Base-by-base conservation (phyloP, 1,284 basidiomycete species). In the Vanrija sp. region DNA sequence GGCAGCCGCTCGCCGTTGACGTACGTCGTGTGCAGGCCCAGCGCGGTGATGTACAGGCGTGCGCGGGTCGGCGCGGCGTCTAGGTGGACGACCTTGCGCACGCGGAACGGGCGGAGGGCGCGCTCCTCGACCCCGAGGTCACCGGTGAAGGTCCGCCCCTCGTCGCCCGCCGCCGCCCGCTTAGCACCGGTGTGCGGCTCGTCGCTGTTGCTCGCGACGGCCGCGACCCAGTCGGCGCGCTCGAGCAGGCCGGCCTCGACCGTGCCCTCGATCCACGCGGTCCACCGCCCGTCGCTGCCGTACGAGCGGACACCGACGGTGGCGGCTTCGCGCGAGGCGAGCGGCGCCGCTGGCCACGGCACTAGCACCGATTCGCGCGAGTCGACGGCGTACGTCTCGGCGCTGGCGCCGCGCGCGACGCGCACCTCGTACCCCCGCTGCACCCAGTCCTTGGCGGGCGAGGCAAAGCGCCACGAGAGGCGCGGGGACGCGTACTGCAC, bases 41-140 rank as follows among this genome's bases (percentile, higher is more conserved):
- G 46, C 14, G 66, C 66, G 4, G 66, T 65, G 12, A 59, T 51
- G 44, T 68, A 66, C 7, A 68, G 49, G 39, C 66, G 47, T 12
- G 59, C 63, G 12, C 9, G 14, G 6, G 2, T 27, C 3, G n/a
- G 12, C 18, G 31, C 31, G 2, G 12, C 9, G 4, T 31, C 38
- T 6, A 31, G 12, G 31, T 31, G 31, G 10, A 31, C 12, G 38
- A 39, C 19, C n/a, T 3, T 39, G 18, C 45, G 45, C 23, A 18
- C 19, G 18, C 45, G 45, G 27, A 46, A 46, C 9, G 45, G 45
- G 9, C 45, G 45, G 12, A 31, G 31, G 12, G 10, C 31, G 23
- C 20, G 20, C n/a, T 20, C 20, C 12, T 31, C 31, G 9, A 31
- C 31, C 9, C 15, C 31, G 9, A 9, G 31, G 9, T 31, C 31